Evolutionary conservation across 2,329 filamentous ascomycete genomes (phyloP).

Genomic region (Hypoxylon sp.): DNA sequence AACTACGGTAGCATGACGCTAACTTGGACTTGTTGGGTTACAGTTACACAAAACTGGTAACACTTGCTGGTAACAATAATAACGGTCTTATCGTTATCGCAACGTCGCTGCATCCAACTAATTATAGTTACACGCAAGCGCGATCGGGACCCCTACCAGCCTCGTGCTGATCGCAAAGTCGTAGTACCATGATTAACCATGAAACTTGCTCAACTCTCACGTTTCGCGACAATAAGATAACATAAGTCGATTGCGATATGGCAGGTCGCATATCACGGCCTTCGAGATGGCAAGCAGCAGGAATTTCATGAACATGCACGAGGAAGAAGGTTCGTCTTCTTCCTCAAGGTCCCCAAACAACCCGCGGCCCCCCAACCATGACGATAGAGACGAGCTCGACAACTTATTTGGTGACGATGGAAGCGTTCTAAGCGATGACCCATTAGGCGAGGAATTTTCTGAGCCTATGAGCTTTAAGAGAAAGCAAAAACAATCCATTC

Average conservation of each 20-base stretch:
- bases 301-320: constrained; percentile 49
- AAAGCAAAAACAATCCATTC: constrained; percentile 68
- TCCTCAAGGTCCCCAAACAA: constrained; percentile 48
- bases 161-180: constrained; percentile 35
- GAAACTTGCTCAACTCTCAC: constrained; percentile 22
- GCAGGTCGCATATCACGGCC: constrained; percentile 48
- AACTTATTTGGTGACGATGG: constrained; percentile 49
- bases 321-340: constrained; percentile 51
- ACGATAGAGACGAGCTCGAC: constrained; percentile 52
- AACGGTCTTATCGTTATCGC: constrained; percentile 39
- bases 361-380: constrained; percentile 53
- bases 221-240: constrained; percentile 12
- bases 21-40: constrained; percentile 14
- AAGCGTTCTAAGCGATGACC: constrained; percentile 68
- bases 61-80: constrained; percentile 13
- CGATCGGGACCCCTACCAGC: constrained; percentile 28
- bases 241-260: constrained; percentile 46
- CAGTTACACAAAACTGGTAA: constrained; percentile 9
- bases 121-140: constrained; percentile 14
- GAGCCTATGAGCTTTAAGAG: constrained; percentile 79
- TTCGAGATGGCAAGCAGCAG: constrained; percentile 53
- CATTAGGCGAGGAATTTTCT: constrained; percentile 65
- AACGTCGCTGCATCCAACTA: background rate
- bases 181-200: constrained; percentile 13
- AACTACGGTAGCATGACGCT: constrained; percentile 5